A percentile compares a stretch with the other conserved stretches of the same genome.
phyloP scores from a whole-genome alignment of 2,329 filamentous ascomycete genomes.

The Volutella citrinella region DNA sequence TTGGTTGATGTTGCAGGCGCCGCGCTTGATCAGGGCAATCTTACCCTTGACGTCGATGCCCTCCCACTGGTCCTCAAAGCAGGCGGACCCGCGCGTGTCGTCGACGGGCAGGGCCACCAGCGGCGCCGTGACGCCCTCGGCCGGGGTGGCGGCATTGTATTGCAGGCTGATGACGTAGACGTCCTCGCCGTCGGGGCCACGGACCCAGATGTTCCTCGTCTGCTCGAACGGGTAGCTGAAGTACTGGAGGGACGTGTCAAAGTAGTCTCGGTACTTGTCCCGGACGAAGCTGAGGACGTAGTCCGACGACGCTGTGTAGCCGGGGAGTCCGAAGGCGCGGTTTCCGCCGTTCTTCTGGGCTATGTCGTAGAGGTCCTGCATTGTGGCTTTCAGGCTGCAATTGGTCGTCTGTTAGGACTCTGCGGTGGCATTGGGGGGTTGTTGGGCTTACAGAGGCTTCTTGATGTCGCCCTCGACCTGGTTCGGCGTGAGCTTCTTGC shows the following conservation, averaged over 20 bases:
- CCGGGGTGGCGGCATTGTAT: constrained; percentile 40
- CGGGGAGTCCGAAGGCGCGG: constrained; percentile 57
- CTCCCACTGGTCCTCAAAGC: constrained; percentile 37
- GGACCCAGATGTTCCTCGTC: constrained; percentile 40
- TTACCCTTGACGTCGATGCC: constrained; percentile 38
- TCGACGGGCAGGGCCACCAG: constrained; percentile 32
- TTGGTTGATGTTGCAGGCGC: constrained; percentile 36
- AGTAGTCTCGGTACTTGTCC: constrained; percentile 36
- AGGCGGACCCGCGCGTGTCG: constrained; percentile 30
- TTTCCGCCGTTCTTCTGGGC: constrained; percentile 55
- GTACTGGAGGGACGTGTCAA: constrained; percentile 43
- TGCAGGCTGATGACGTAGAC: constrained; percentile 39
- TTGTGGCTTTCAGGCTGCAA: constrained; percentile 48
- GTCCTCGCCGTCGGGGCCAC: constrained; percentile 42
- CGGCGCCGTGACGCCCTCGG: constrained; percentile 28
- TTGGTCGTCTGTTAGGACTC: no score
- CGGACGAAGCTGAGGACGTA: constrained; percentile 48
- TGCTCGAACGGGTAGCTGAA: constrained; percentile 46
- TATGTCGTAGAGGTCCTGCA: constrained; percentile 54
- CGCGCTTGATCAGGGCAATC: constrained; percentile 41
- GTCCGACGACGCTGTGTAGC: constrained; percentile 56
- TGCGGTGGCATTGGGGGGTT: no score
- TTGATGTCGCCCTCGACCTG: constrained; percentile 23
- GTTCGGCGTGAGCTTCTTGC: constrained; percentile 20
- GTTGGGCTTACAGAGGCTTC: constrained; percentile 18